Conservation (phyloP, 768 basidiomycete genomes). For the Vararia minispora region DNA sequence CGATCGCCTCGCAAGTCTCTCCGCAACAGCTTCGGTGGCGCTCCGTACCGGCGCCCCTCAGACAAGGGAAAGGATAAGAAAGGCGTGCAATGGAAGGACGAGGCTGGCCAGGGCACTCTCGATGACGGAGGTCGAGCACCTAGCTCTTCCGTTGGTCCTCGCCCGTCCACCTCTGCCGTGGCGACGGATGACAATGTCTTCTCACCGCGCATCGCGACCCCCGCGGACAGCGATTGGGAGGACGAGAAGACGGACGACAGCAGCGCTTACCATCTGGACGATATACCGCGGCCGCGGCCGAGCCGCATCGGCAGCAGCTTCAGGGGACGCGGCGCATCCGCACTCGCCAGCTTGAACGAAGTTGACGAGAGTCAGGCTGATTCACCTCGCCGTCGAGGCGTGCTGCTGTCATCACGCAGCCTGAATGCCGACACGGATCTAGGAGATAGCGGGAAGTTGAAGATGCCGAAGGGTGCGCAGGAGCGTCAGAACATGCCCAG, state of each 20-base stretch:
- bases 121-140: conserved; percentile 42
- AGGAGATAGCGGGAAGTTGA: conserved; percentile 11
- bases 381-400: conserved; percentile 18
- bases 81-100: conserved; percentile 80
- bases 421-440: conserved; percentile 38
- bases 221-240: conserved; percentile 85
- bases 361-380: conserved; percentile 43
- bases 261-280: conserved; percentile 13
- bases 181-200: conserved; percentile 27
- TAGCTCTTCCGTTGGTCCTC: conserved; percentile 4
- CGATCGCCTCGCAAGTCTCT: conserved; percentile 25
- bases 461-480: conserved; percentile 24
- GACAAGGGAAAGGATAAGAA: conserved; percentile 61
- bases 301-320: conserved; percentile 64
- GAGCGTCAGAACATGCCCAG: conserved; percentile 30
- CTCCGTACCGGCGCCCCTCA: conserved; percentile 49
- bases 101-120: conserved; percentile 72
- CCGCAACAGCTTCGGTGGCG: conserved; percentile 29
- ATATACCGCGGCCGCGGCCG: conserved; percentile 42
- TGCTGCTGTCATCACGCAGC: conserved; percentile 58
- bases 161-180: conserved; percentile 17
- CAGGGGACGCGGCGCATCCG: conserved; percentile 36
- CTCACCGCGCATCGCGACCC: conserved; percentile 23
- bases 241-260: conserved; percentile 82
- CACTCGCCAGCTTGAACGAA: conserved; percentile 58